Evolutionary conservation across 441 rosid genomes (phyloP).

Genomic region (Populus hybrid): DNA sequence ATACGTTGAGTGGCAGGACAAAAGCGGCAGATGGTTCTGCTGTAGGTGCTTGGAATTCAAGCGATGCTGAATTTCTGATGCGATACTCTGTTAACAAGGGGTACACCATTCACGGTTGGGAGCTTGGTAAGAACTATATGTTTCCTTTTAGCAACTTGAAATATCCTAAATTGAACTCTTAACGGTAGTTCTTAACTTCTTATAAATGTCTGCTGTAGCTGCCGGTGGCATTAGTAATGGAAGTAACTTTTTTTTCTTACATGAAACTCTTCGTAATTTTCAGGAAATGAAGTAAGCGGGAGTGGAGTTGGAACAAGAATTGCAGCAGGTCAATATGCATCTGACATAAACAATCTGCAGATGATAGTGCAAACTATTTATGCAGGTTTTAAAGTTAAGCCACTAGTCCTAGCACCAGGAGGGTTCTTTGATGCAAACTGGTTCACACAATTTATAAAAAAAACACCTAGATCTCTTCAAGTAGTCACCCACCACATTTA

Average conservation of each 20-base stretch:
- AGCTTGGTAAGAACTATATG: constrained; percentile 18
- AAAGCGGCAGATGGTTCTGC: constrained; percentile 25
- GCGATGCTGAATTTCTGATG: constrained; percentile 25
- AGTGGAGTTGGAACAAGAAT: constrained; percentile 64
- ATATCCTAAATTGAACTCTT: background rate
- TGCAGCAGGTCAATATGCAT: constrained; percentile 60
- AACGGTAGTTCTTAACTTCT: background rate
- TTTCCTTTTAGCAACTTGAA: background rate
- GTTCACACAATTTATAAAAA: constrained; percentile 43
- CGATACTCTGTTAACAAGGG: constrained; percentile 26
- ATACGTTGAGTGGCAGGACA: constrained; percentile 30
- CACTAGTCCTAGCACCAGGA: constrained; percentile 70
- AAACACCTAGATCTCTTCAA: constrained; percentile 33
- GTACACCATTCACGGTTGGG: constrained; percentile 26
- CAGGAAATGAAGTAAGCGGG: constrained; percentile 81
- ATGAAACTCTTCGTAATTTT: too few relatives aligned
- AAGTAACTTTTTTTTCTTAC: background rate
- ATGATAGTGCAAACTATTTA: constrained; percentile 48
- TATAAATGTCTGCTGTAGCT: background rate
- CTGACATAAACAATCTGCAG: constrained; percentile 46
- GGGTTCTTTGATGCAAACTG: constrained; percentile 70
- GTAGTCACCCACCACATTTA: constrained; percentile 78
- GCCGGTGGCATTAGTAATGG: background rate
- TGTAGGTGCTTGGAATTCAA: constrained; percentile 30
- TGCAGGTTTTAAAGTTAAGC: constrained; percentile 41